These are phyloP conservation scores for Glebionis coronaria DNA, from an alignment of 129 eudicot genomes.

Conservation along the genomic window DNA sequence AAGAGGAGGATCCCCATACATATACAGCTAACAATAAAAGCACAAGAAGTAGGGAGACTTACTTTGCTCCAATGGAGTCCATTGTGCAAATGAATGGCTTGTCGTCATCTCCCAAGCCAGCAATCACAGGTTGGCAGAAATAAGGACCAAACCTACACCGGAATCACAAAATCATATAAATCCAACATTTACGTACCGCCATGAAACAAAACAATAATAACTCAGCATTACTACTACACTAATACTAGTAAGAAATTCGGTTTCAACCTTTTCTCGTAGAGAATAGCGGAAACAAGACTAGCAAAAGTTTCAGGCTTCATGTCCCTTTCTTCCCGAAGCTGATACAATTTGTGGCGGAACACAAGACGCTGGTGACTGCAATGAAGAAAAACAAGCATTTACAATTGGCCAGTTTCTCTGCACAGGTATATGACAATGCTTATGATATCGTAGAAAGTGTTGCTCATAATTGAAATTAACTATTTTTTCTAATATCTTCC, in stretches of 20 bases:
- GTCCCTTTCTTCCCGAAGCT: constrained; percentile 89
- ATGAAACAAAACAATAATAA: too few species aligned
- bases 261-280: constrained; percentile 87
- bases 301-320: constrained; percentile 99
- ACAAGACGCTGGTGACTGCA: constrained; percentile 82
- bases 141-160: constrained; percentile 84
- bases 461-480: too few species aligned
- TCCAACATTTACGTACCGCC: background rate
- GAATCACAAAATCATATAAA: background rate
- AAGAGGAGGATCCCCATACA: background rate
- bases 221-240: background rate
- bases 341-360: constrained; percentile 83
- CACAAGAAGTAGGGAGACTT: constrained; percentile 30
- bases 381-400: background rate
- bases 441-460: too few species aligned
- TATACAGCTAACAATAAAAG: constrained; percentile 3
- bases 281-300: constrained; percentile 90
- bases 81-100: constrained; percentile 97
- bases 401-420: too few species aligned
- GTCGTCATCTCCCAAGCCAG: constrained; percentile 90
- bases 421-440: too few species aligned
- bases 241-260: background rate
- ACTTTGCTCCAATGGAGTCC: constrained; percentile 99
- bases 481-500: too few species aligned
- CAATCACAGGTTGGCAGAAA: constrained; percentile 94